Evolutionary conservation across 2,329 filamentous ascomycete species (phyloP).

Genomic region (Capronia epimyces): DNA sequence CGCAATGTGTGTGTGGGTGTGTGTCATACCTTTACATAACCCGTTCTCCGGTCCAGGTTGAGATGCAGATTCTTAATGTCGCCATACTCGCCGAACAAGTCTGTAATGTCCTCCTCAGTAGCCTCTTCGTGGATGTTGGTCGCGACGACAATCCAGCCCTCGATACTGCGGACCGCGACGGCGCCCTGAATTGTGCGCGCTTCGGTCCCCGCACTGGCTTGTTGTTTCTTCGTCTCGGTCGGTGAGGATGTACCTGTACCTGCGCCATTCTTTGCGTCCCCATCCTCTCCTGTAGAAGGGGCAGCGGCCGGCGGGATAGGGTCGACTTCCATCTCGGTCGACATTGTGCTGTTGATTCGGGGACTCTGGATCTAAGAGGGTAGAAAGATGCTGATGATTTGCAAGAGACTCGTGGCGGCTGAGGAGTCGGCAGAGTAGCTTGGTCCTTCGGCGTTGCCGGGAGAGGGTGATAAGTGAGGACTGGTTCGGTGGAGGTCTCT

Average conservation of each 20-base stretch:
- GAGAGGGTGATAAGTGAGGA: too few species aligned
- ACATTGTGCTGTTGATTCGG: slow-evolving; percentile 32
- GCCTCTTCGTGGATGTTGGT: slow-evolving; percentile 66
- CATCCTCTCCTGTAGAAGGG: slow-evolving; percentile 4
- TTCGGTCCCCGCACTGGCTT: slow-evolving; percentile 33
- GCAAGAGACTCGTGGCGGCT: too few species aligned
- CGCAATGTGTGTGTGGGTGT: neutral
- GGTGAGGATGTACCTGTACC: neutral
- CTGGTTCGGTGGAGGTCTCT: too few species aligned
- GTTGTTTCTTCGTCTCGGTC: slow-evolving; percentile 13
- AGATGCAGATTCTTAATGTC: slow-evolving; percentile 64
- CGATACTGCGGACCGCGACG: slow-evolving; percentile 60
- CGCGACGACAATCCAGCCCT: slow-evolving; percentile 64
- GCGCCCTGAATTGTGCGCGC: slow-evolving; percentile 42
- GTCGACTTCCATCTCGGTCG: slow-evolving; percentile 45
- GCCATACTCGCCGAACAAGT: slow-evolving; percentile 61
- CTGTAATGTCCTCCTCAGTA: slow-evolving; percentile 61
- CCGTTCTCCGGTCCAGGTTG: slow-evolving; percentile 60
- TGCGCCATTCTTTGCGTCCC: slow-evolving; percentile 27
- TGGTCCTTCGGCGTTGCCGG: too few species aligned
- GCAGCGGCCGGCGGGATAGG: slow-evolving; percentile 30
- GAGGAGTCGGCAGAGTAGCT: too few species aligned
- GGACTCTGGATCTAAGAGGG: too few species aligned
- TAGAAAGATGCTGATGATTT: neutral
- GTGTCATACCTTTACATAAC: slow-evolving; percentile 58